phyloP scores from a whole-genome alignment of 2,329 filamentous ascomycete genomes.

The Arthrobotrys pseudoclavata region DNA sequence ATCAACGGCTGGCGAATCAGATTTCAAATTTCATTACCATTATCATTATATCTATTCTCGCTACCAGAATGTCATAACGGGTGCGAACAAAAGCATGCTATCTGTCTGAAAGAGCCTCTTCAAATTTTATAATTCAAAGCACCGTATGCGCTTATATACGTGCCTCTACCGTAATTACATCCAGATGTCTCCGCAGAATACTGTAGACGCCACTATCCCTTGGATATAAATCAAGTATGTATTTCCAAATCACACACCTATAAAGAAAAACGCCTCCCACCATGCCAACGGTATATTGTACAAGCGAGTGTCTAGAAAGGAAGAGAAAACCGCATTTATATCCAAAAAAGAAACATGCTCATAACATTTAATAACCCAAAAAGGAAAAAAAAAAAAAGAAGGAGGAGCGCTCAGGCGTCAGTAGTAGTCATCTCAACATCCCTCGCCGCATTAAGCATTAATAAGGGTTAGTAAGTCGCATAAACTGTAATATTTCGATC shows the following conservation, averaged over 20 bases:
- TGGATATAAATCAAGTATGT: constrained; percentile 4
- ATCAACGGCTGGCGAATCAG: constrained; percentile 2
- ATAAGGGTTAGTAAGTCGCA: constrained; percentile 12
- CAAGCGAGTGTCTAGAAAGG: constrained; percentile 48
- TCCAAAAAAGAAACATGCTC: not conserved
- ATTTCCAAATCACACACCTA: constrained; percentile 6
- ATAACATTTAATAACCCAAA: constrained; percentile 6
- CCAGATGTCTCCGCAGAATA: no score
- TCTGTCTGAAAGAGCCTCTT: no score
- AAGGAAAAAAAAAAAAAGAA: not conserved
- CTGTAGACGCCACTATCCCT: no score
- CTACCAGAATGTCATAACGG: constrained; percentile 9
- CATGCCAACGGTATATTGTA: constrained; percentile 54
- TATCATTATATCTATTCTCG: not conserved
- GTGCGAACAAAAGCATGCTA: no score
- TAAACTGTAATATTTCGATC: constrained; percentile 1
- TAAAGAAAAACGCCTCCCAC: constrained; percentile 43
- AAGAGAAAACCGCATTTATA: constrained; percentile 16
- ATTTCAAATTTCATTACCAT: not conserved
- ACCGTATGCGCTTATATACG: no score
- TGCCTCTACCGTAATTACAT: no score
- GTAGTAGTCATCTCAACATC: constrained; percentile 10
- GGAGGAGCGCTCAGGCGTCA: not conserved
- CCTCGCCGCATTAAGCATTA: constrained; percentile 56
- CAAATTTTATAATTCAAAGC: no score